Evolutionary conservation across 2,329 filamentous ascomycete species (phyloP), one percentile per base, ranked within the genome.

Genomic region (Fusarium camptoceras): DNA sequence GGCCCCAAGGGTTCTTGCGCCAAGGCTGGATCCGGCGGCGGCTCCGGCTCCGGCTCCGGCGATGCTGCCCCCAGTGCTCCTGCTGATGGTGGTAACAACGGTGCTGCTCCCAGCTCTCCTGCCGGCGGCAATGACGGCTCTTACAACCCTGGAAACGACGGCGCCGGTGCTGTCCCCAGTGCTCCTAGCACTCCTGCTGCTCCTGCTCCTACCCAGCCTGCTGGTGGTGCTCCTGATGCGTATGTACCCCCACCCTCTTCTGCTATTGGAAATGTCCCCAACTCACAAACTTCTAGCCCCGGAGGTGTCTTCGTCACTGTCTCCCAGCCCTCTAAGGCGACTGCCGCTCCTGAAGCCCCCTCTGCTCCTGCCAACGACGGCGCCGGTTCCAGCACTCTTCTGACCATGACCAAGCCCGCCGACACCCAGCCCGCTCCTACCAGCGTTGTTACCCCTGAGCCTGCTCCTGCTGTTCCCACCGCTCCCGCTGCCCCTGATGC

Each of bases 291-390:
- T n/a, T 62, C 62, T 64, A 81, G 80, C 43, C 78, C 81, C 41
- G 83, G 83, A 41, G 83, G 81, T 58, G 78, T 87, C 39, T 82
- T 83, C 67, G 76, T 82, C 55, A 83, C 82, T 41, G 74, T 74
- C 37, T 72, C 76, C 11, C 58, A 71, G 28, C 66, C 75, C 27
- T 60, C 73, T 12, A 69, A 69, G 41, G 73, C 64, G 56, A 64
- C 76, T 31, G 71, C 59, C 47, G 58, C 74, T 25, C 71, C 78
- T 28, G 54, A 78, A 30, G 58, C 69, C 14, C 44, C 66, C 50
- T 58, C 73, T 11, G 67, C 66, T 54, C 61, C 70, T 42, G 42
- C 66, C 44, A 55, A 57, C 25, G 59, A 55, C 18, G 59, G 58
- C 15, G 55, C 56, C 25, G 49, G 44, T 15, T 57, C 72, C 27